Base-by-base conservation (phyloP, 768 basidiomycete species). In the Plicaturopsis crispa region DNA sequence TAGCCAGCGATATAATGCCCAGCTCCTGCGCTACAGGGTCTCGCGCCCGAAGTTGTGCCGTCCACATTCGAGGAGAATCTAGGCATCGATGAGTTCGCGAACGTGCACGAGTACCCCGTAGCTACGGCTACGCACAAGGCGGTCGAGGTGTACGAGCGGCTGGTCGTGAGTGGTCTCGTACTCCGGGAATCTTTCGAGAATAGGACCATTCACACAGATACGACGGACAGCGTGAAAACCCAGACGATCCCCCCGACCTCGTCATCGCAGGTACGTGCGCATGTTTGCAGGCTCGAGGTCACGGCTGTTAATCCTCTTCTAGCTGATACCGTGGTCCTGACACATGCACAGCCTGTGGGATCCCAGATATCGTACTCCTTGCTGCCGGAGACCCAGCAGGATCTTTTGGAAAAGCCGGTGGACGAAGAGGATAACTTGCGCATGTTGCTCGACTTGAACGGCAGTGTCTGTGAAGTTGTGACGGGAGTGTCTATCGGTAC, bases 301-400 rank as follows among this genome's bases (percentile, higher is more conserved):
- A n/a, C n/a, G n/a, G 13, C 11, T 24, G 18, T 16, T 17, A 23
- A 38, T 24, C 33, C 20, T 28, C 8, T 18, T 23, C 22, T 35
- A 91, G 96, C 94, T 46, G 96, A 99, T 56, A 98, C 96, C 0
- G 80, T 99, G 11, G 91, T 98, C n/a, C 65, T 99, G 30, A 84
- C 81, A 4, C 85, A 84, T 48, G 70, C 74, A 1, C 67, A 75
- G 36, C 78, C 83, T 1, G 61, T 74, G 31, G 73, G 75, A 2
- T 72, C 80, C 8, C 70, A 73, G 37, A 59, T 59, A 1, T 70
- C 77, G 6, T 77, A 73, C 36, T 71, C 75, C 8, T 63, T 78
- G 10, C 59, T 73, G 6, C 71, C 74, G 2, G 56, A 65, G 18
- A 57, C 58, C 4, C 56, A 53, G 2, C 89, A 89, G 40, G 85